A percentile compares a stretch with the other conserved stretches of the same genome.
phyloP scores from a whole-genome alignment of 2,329 filamentous ascomycete species.

The Chaetomium olivaceum region DNA sequence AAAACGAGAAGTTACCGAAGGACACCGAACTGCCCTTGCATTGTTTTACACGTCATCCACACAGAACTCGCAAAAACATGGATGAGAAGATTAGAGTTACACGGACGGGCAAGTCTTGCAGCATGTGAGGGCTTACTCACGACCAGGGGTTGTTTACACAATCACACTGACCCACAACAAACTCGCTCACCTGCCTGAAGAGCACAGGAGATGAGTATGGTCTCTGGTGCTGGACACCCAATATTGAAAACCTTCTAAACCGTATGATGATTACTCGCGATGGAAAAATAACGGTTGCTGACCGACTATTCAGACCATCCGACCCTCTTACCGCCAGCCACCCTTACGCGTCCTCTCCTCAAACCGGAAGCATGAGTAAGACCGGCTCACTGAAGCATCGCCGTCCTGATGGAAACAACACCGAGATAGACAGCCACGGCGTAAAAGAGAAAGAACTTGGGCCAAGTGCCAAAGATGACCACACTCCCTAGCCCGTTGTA shows the following conservation, averaged over 20 bases:
- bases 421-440: background rate
- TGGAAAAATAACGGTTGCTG: background rate
- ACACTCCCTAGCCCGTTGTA: constrained; percentile 19
- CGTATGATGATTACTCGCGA: background rate
- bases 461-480: constrained; percentile 19
- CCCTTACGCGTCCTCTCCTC: background rate
- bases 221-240: too few species aligned
- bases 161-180: constrained; percentile 1
- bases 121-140: constrained; percentile 11
- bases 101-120: background rate
- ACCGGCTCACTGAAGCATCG: background rate
- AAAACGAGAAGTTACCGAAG: background rate
- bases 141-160: constrained; percentile 15
- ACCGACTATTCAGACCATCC: background rate
- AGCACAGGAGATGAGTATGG: background rate
- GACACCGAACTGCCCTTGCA: background rate
- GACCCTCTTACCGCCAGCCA: background rate
- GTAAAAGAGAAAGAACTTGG: constrained; percentile 2
- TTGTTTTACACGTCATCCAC: background rate
- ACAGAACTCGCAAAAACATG: background rate
- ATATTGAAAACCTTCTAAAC: background rate
- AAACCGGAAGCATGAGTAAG: background rate
- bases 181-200: background rate
- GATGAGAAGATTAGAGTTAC: background rate
- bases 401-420: background rate